Percentiles rank a stretch among this genome's conserved stretches.
These are phyloP conservation scores for Byssochlamys sp. DNA, from an alignment of 2,329 filamentous ascomycete genomes.

Conservation along the genomic window DNA sequence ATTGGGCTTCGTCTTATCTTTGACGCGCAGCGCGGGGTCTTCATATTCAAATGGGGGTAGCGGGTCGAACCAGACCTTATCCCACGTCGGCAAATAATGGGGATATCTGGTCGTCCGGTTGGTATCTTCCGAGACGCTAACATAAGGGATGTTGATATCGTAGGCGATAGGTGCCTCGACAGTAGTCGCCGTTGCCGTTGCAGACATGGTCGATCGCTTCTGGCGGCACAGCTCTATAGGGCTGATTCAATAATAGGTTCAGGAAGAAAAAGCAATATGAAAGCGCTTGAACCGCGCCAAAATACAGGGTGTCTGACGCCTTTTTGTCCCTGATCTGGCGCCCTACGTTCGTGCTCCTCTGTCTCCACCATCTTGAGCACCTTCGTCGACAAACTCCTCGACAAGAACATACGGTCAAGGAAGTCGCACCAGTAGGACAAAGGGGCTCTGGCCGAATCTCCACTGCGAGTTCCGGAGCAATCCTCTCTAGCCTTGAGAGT, in stretches of 20 bases:
- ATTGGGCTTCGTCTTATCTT: constrained; percentile 30
- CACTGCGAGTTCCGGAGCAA: neutral
- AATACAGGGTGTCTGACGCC: neutral
- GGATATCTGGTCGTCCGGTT: constrained; percentile 33
- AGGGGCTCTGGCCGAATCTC: neutral
- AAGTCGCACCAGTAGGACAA: neutral
- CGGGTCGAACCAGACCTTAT: constrained; percentile 39
- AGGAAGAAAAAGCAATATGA: neutral
- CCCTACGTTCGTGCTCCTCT: neutral
- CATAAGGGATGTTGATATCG: constrained; percentile 43
- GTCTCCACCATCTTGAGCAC: neutral
- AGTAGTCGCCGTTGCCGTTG: constrained; percentile 8
- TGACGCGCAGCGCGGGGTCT: constrained; percentile 39
- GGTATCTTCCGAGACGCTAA: constrained; percentile 29
- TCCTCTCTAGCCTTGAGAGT: neutral
- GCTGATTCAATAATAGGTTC: neutral
- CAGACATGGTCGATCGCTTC: constrained; percentile 4
- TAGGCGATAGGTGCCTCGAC: constrained; percentile 31
- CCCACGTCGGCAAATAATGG: constrained; percentile 40
- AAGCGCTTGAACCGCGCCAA: neutral
- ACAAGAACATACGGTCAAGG: neutral
- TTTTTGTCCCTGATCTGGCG: neutral
- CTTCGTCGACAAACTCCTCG: neutral
- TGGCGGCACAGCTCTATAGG: neutral
- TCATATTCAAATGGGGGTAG: constrained; percentile 36